A percentile compares a stretch with the other conserved stretches of the same genome.
Conservation (phyloP, 2,329 filamentous ascomycete genomes). For the Epicoccum nigrum region DNA sequence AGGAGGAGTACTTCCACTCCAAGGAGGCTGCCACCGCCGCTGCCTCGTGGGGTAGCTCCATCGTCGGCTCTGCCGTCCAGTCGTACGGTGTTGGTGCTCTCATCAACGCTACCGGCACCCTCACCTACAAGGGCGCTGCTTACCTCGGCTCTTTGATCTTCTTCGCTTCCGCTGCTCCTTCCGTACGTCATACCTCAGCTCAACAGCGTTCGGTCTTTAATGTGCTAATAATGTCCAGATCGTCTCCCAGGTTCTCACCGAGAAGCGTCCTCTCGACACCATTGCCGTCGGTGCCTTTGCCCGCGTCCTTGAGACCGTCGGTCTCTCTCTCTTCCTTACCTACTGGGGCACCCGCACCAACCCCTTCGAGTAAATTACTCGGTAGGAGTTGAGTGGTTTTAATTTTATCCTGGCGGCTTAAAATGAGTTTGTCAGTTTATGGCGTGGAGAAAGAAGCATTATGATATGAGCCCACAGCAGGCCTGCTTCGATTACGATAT, state of each 20-base stretch:
- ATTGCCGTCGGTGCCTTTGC: slow-evolving; percentile 83
- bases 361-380: slow-evolving; percentile 74
- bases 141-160: slow-evolving; percentile 93
- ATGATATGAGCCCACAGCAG: slow-evolving; percentile 26
- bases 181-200: slow-evolving; percentile 63
- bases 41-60: slow-evolving; percentile 86
- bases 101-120: slow-evolving; percentile 86
- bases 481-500: slow-evolving; percentile 33
- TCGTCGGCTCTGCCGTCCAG: slow-evolving; percentile 87
- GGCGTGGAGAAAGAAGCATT: slow-evolving; percentile 31
- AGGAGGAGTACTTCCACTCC: slow-evolving; percentile 94
- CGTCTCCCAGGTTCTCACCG: slow-evolving; percentile 82
- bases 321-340: slow-evolving; percentile 88
- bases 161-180: slow-evolving; percentile 84
- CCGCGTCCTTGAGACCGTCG: slow-evolving; percentile 90
- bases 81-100: slow-evolving; percentile 87
- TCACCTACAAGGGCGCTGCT: slow-evolving; percentile 95
- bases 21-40: slow-evolving; percentile 90
- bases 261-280: slow-evolving; percentile 91
- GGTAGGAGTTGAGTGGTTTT: slow-evolving; percentile 24
- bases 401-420: slow-evolving; percentile 34
- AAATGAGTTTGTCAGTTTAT: slow-evolving; percentile 31
- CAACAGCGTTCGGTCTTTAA: background rate
- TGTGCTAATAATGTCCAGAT: slow-evolving; percentile 62
- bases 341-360: slow-evolving; percentile 98